phyloP scores from a whole-genome alignment of 2,329 filamentous ascomycete species.

The Ophiocordyceps robertsii region DNA sequence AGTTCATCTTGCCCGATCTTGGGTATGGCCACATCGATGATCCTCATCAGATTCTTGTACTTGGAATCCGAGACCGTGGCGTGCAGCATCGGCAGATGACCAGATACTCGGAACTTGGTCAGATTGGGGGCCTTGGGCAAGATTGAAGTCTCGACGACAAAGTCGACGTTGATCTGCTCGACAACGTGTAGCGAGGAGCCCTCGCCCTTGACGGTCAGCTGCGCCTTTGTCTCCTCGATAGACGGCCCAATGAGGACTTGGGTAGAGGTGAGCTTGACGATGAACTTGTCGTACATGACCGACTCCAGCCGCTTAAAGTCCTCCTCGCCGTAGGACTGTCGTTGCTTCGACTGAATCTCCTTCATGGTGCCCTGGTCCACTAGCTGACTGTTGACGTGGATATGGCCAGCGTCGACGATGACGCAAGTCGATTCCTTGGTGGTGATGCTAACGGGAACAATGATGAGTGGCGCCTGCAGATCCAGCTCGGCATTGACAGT shows the following conservation, averaged over 20 bases:
- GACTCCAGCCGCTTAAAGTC: slow-evolving; percentile 81
- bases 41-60: slow-evolving; percentile 92
- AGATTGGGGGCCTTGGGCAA: slow-evolving; percentile 90
- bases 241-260: slow-evolving; percentile 92
- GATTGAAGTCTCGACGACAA: slow-evolving; percentile 91
- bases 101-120: slow-evolving; percentile 82
- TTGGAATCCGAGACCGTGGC: slow-evolving; percentile 87
- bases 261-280: slow-evolving; percentile 84
- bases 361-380: slow-evolving; percentile 84
- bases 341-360: slow-evolving; percentile 84
- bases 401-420: slow-evolving; percentile 92
- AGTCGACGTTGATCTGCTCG: slow-evolving; percentile 94
- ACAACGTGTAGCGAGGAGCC: slow-evolving; percentile 74
- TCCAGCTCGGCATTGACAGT: slow-evolving; percentile 94
- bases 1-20: slow-evolving; percentile 46
- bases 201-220: slow-evolving; percentile 56
- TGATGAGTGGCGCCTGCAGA: slow-evolving; percentile 88
- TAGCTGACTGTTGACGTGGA: slow-evolving; percentile 84
- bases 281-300: slow-evolving; percentile 95
- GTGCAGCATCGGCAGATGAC: slow-evolving; percentile 82
- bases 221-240: slow-evolving; percentile 75
- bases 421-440: slow-evolving; percentile 70
- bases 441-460: slow-evolving; percentile 87
- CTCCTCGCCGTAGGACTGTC: slow-evolving; percentile 72
- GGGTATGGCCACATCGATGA: slow-evolving; percentile 91